phyloP scores from a whole-genome alignment of 495 filamentous ascomycete species.

The Aspergillus incahuasiensis region DNA sequence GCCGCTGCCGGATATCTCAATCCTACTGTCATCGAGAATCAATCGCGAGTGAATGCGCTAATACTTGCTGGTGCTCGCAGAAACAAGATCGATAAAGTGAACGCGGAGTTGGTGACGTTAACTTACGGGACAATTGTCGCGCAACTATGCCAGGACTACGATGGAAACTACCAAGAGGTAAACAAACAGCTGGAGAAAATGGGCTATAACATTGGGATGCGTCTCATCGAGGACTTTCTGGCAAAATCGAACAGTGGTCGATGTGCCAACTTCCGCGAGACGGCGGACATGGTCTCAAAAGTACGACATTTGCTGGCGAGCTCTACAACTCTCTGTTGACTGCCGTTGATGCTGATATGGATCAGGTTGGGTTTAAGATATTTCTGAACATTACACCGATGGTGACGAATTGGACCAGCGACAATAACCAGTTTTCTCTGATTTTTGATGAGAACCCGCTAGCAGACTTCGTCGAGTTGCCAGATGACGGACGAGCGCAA shows the following conservation, averaged over 20 bases:
- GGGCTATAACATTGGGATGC: slow-evolving; percentile 97
- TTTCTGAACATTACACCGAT: slow-evolving; percentile 97
- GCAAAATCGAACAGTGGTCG: slow-evolving; percentile 86
- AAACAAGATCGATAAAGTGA: slow-evolving; percentile 65
- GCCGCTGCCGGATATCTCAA: background rate
- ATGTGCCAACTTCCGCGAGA: slow-evolving; percentile 90
- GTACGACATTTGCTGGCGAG: slow-evolving; percentile 35
- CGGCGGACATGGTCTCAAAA: slow-evolving; percentile 94
- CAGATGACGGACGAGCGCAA: slow-evolving; percentile 91
- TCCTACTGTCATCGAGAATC: background rate
- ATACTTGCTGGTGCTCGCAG: slow-evolving; percentile 25
- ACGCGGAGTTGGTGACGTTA: slow-evolving; percentile 92
- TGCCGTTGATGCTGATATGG: background rate
- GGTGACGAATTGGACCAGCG: slow-evolving; percentile 90
- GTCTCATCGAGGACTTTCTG: slow-evolving; percentile 95
- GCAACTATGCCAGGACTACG: slow-evolving; percentile 93
- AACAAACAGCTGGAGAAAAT: slow-evolving; percentile 98
- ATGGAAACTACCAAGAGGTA: slow-evolving; percentile 84
- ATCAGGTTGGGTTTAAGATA: slow-evolving; percentile 94
- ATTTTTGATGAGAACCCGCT: slow-evolving; percentile 96
- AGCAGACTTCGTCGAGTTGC: slow-evolving; percentile 95
- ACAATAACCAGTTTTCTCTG: slow-evolving; percentile 93
- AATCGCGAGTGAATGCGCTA: slow-evolving; percentile 3
- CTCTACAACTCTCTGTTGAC: background rate
- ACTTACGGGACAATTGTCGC: slow-evolving; percentile 98